Base-by-base conservation (phyloP, 805 yeast species). In the Cyberlindnera amylophila region DNA sequence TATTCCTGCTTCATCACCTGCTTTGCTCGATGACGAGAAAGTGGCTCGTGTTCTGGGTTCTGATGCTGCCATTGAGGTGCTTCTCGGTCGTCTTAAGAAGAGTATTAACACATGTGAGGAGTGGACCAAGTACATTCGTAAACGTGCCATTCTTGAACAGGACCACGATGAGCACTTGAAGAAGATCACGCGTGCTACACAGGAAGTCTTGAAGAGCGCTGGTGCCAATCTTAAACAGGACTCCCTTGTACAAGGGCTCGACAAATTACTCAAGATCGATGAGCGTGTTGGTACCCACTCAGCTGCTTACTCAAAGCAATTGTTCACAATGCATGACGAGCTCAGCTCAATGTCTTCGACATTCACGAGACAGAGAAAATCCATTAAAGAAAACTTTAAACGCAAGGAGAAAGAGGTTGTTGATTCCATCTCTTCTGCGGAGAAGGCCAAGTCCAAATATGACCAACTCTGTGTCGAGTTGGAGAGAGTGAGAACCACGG, bases 281-380 rank as follows among this genome's bases (percentile, higher is more conserved):
- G 96, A 90, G 48, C 79, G 81, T 49, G 64, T 86, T 33, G 72
- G 75, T 12, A 76, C 74, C 36, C 95, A 87, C 12, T 86, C 89
- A 13, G 70, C 75, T 32, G 79, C 90, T 6, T 90, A 81, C 64
- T 84, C 86, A 27, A 80, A 80, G 37, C 89, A 93, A 1, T 68
- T 93, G 56, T 82, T 79, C 52, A 81, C 79, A 30, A 93, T 93
- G 88, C 79, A 81, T 55, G 96, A 86, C 54, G 97, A 93, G 62
- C 67, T 93, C 45, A 63, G 69, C 12, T 81, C 95, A 0, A 70
- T 93, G 47, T 71, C 86, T 14, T 71, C 77, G 15, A 78, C 88
- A 3, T 79, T 89, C 50, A 72, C 86, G 10, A 77, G 84, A 46
- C 69, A 81, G 48, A 74, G 99, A 52, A 93, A 90, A 61, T 53